Evolutionary conservation across 2,329 filamentous ascomycete species (phyloP).

Genomic region (Fusarium sp.): DNA sequence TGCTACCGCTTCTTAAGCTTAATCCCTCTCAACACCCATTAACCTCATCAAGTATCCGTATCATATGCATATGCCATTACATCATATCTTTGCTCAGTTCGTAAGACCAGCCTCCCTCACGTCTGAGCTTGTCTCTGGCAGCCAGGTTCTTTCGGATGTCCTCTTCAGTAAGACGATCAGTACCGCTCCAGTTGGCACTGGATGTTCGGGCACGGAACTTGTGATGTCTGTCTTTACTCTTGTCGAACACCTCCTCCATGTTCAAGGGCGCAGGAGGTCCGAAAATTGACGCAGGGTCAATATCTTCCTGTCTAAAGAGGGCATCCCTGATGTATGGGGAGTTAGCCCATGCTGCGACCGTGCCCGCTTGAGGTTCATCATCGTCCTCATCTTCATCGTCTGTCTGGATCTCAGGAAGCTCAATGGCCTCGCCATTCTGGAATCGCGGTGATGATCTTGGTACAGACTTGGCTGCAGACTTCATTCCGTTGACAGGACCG

Average conservation of each 20-base stretch:
- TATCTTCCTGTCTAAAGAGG: conserved; percentile 81
- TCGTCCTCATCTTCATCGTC: conserved; percentile 90
- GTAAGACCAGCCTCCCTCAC: conserved; percentile 87
- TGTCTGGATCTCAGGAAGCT: conserved; percentile 93
- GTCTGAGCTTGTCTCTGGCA: conserved; percentile 78
- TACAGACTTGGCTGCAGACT: conserved; percentile 67
- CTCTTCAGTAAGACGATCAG: conserved; percentile 84
- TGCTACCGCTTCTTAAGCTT: conserved; percentile 1
- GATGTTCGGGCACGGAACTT: conserved; percentile 91
- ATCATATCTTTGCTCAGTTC: conserved; percentile 60
- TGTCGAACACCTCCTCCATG: conserved; percentile 96
- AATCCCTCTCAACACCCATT: background rate
- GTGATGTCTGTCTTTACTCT: conserved; percentile 84
- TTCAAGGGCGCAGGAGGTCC: conserved; percentile 86
- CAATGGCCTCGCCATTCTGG: conserved; percentile 87
- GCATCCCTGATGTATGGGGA: conserved; percentile 81
- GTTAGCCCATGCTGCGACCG: conserved; percentile 84
- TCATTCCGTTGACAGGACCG: conserved; percentile 51
- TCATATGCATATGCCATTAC: conserved; percentile 40
- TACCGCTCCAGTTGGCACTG: conserved; percentile 90
- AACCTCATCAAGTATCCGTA: conserved; percentile 11
- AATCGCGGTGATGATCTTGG: conserved; percentile 81
- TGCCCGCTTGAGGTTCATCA: conserved; percentile 60
- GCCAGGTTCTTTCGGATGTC: conserved; percentile 83
- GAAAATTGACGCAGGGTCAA: conserved; percentile 87